Base-by-base conservation (phyloP, 192 early-diverging fungal species). In the Coemansia sp. region DNA sequence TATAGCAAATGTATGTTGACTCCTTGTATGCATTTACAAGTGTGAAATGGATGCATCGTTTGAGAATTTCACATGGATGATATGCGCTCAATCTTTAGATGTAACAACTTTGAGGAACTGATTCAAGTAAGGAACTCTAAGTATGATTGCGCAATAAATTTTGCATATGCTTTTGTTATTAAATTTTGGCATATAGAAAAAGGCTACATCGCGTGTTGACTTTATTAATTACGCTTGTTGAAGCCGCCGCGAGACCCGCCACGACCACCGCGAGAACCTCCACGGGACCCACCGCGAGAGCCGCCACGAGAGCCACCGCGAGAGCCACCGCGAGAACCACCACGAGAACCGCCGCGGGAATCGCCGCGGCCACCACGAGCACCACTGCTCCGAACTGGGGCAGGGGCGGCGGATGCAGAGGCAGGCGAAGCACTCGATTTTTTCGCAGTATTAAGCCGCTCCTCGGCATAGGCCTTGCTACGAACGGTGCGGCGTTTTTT, bases 401-500 rank as follows among this genome's bases (percentile, higher is more conserved):
- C 51, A 11, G 51, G 51, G 13, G 41, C 14, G 11, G 41, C 13
- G 5, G 41, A 16, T 14, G 29, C 51, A 5, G 24, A 1, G 24
- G 21, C 27, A 54, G 51, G 51, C 29, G 3, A 24, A 17, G 59
- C 16, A n/a, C 34, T 60, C 13, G 59, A 35, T 35, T 39, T n/a
- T 29, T 33, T 70, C 19, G 67, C 64, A 2, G 74, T 39, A n/a
- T 74, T 72, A 9, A 72, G 54, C 10, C 67, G 54, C 34, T 72
- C 66, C 35, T 75, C 74, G 4, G 74, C 70, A 73, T 73, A 81
- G 2, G 41, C 56, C 45, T 51, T 70, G 70, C 79, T 81, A 50
- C 79, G 65, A 4, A 64, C 74, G 2, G 79, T 81, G 56, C 79
- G 79, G 51, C 79, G 79, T 62, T 81, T 81, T 67, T 81, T 81